Evolutionary conservation across 2,329 filamentous ascomycete species (phyloP), one percentile per base, ranked within the genome.

Genomic region (Ascocoryne sarcoides): DNA sequence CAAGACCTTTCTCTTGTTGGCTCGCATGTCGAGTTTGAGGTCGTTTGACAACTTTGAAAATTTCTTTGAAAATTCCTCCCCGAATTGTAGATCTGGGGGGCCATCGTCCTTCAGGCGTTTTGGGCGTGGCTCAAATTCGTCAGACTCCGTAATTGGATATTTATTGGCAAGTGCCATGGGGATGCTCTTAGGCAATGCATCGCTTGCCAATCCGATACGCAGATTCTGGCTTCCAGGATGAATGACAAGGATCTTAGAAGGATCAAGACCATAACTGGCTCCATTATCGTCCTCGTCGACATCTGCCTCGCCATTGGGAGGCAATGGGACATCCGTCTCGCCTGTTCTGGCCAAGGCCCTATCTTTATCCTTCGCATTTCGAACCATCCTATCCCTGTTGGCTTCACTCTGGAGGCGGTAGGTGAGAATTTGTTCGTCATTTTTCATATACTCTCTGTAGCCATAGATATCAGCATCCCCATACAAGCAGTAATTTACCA

Each of bases 221-320:
- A 98, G 66, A 50, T 96, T 96, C 63, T 96, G 90, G 59, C 90
- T 96, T 20, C 92, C 92, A 2, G 90, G 80, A 59, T 98, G 92
- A 54, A 98, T 86, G 45, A 96, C 84, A 57, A 98, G 90, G 45
- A 94, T 83, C 62, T 90, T 94, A 8, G 88, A 90, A 4, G 88
- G 83, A 50, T 86, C 81, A 36, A 79, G 68, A 32, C 77, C 76
- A 53, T 79, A 74, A 10, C 73, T 67, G 32, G 73, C 69, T 41
- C 71, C 70, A 36, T 65, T 69, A 49, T 69, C 69, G n/a, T 77
- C 73, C 34, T 61, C 61, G 42, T 58, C 59, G 46, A 39, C 36
- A n/a, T 57, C 54, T 4, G 73, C 76, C 17, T 75, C 70, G 15
- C 63, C 65, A 32, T 68, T 67, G 12, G 79, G 77, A 4, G 75